A percentile compares a stretch with the other conserved stretches of the same genome.
Conservation (phyloP, 2,329 filamentous ascomycete species). For the Endoconidiophora laricicola region DNA sequence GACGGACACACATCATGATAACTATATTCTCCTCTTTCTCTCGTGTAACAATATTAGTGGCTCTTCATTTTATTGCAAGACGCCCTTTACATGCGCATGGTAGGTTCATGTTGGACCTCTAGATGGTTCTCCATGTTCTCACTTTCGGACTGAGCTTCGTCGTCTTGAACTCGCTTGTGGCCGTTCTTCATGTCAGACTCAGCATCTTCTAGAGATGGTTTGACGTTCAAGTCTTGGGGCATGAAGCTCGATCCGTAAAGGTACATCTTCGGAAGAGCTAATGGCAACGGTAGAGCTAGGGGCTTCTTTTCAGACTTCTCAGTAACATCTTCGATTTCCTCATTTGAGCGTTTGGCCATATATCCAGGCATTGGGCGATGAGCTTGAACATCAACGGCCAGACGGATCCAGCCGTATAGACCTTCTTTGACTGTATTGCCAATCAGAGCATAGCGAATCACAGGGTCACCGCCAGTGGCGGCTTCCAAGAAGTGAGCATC, state of each 20-base stretch:
- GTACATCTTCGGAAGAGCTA: constrained; percentile 13
- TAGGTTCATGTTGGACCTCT: neutral
- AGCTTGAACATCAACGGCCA: constrained; percentile 28
- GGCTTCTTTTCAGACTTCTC: constrained; percentile 3
- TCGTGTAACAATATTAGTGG: neutral
- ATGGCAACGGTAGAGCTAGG: constrained; percentile 7
- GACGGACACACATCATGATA: constrained; percentile 2
- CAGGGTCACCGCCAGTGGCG: constrained; percentile 33
- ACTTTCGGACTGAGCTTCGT: neutral
- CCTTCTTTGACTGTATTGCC: constrained; percentile 35
- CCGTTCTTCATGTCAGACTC: neutral
- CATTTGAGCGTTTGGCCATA: neutral
- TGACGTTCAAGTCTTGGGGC: constrained; percentile 9
- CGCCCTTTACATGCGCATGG: no score
- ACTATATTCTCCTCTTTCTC: neutral
- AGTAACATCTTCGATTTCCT: neutral
- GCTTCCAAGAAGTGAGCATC: constrained; percentile 35
- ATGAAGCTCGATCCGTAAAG: constrained; percentile 10
- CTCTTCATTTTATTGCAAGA: neutral
- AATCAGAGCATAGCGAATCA: constrained; percentile 41
- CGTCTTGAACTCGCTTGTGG: neutral
- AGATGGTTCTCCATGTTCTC: constrained; percentile 2
- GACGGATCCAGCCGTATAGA: constrained; percentile 36
- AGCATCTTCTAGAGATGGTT: neutral
- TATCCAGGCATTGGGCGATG: constrained; percentile 13